phyloP scores from a whole-genome alignment of 2,329 filamentous ascomycete species.

The Pezicula carpinea region DNA sequence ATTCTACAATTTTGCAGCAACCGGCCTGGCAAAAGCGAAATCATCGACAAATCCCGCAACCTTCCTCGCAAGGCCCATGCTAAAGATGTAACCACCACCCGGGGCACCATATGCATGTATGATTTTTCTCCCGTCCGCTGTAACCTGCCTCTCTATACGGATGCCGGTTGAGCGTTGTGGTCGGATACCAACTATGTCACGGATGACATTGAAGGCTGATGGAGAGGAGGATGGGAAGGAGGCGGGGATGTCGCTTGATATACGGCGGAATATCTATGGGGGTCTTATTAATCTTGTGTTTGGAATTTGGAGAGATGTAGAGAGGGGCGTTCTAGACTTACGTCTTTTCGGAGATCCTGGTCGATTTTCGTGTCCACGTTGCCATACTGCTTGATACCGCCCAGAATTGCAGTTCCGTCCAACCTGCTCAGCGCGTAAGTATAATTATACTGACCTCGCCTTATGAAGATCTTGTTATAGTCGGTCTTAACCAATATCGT shows the following conservation, averaged over 20 bases:
- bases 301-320: too few species aligned
- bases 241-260: not conserved
- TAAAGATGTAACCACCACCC: not conserved
- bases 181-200: not conserved
- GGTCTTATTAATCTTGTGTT: too few species aligned
- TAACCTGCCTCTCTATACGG: not conserved
- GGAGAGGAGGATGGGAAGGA: not conserved
- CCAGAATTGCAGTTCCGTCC: not conserved
- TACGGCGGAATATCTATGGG: not conserved
- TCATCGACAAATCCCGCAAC: not conserved
- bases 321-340: too few species aligned
- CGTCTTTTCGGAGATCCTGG: not conserved
- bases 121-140: not conserved
- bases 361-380: not conserved
- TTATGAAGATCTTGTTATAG: not conserved
- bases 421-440: not conserved
- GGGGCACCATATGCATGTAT: not conserved
- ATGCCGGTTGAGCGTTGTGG: not conserved
- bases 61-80: not conserved
- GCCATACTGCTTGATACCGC: not conserved
- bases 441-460: not conserved
- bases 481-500: not conserved
- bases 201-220: not conserved
- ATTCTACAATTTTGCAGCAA: not conserved
- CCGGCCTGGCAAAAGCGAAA: not conserved